A percentile compares a stretch with the other conserved stretches of the same genome.
These are phyloP conservation scores for Phytomonas francai DNA, from an alignment of 208 protist species.

Conservation along the genomic window DNA sequence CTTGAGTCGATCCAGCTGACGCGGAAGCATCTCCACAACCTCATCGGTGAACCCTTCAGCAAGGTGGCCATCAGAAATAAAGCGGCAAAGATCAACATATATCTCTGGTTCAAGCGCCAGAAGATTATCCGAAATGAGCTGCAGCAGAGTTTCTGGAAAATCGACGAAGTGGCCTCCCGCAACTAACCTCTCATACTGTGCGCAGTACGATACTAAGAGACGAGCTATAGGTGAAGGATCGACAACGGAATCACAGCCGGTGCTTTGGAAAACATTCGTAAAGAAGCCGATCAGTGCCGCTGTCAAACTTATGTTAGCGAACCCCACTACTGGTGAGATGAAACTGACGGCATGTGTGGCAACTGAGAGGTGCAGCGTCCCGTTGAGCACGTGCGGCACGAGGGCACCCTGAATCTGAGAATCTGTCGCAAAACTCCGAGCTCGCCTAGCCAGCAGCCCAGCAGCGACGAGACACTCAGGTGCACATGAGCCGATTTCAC, in stretches of 20 bases:
- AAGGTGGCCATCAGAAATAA: slow-evolving; percentile 9
- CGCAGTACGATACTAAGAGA: neutral
- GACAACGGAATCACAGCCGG: neutral
- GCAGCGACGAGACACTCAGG: slow-evolving; percentile 14
- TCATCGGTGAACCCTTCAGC: slow-evolving; percentile 15
- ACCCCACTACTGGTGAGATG: neutral
- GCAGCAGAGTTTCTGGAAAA: neutral
- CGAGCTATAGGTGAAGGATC: neutral
- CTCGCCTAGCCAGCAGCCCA: neutral
- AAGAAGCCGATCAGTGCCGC: neutral
- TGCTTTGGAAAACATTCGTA: neutral
- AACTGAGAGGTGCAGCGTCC: neutral
- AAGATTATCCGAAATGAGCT: neutral
- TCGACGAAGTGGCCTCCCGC: neutral
- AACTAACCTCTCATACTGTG: neutral
- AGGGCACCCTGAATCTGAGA: neutral
- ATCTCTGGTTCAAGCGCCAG: slow-evolving; percentile 8
- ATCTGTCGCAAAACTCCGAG: neutral
- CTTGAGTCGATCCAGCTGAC: slow-evolving; percentile 33
- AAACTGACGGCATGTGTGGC: neutral
- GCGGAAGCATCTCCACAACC: slow-evolving; percentile 33
- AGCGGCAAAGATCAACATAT: slow-evolving; percentile 14
- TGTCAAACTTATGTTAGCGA: neutral
- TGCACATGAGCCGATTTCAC: neutral
- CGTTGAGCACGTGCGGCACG: neutral